These are phyloP conservation scores for Symmetrospora coprosmae DNA, from an alignment of 768 basidiomycete genomes.

Conservation along the genomic window DNA sequence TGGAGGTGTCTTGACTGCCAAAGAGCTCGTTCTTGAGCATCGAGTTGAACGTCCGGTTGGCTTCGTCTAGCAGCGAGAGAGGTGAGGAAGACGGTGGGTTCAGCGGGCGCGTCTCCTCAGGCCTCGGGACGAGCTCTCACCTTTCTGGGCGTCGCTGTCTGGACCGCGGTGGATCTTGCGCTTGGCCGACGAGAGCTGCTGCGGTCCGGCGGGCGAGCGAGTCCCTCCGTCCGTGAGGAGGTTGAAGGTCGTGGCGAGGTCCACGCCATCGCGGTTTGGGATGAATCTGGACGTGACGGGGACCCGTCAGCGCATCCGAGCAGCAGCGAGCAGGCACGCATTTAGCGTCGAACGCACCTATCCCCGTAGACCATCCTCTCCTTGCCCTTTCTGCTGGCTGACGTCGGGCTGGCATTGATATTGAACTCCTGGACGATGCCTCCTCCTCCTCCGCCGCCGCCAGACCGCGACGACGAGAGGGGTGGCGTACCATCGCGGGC, in stretches of 20 bases:
- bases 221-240: conserved; percentile 44
- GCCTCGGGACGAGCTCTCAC: conserved; percentile 37
- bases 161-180: conserved; percentile 49
- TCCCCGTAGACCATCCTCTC: conserved; percentile 37
- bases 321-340: background rate
- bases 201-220: conserved; percentile 28
- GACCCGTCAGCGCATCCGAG: background rate
- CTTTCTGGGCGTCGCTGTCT: conserved; percentile 64
- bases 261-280: conserved; percentile 48
- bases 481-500: too few relatives aligned
- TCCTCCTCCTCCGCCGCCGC: too few relatives aligned
- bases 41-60: conserved; percentile 40
- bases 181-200: conserved; percentile 50
- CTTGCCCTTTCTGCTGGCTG: conserved; percentile 31
- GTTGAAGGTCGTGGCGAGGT: conserved; percentile 51
- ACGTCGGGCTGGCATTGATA: background rate
- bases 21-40: conserved; percentile 42
- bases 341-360: conserved; percentile 31
- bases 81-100: background rate
- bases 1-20: conserved; percentile 28
- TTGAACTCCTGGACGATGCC: conserved; percentile 2
- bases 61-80: conserved; percentile 37
- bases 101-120: background rate
- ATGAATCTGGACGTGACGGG: conserved; percentile 45
- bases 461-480: too few relatives aligned